These are phyloP conservation scores for Coriaria nepalensis DNA, from an alignment of 306 rosid species.

Conservation along the genomic window DNA sequence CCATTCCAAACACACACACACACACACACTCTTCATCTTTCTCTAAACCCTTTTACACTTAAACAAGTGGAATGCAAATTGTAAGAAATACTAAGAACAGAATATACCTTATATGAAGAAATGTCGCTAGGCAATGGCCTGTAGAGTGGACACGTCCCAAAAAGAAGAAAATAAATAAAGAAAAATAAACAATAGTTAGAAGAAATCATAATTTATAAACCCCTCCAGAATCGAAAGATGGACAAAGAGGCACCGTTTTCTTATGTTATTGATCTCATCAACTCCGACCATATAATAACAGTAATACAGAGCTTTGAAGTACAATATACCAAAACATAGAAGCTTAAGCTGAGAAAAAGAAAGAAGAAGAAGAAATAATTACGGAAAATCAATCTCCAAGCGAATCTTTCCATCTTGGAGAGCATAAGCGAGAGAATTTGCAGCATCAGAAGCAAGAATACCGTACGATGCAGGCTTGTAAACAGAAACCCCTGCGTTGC, in stretches of 20 bases:
- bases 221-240: too few relatives aligned
- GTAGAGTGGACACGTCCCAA: constrained; percentile 15
- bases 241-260: too few relatives aligned
- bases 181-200: constrained; percentile 9
- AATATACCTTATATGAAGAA: constrained; percentile 84
- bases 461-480: constrained; percentile 86
- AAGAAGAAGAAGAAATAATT: background rate
- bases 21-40: too few relatives aligned
- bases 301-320: too few relatives aligned
- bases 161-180: constrained; percentile 9
- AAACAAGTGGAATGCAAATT: too few relatives aligned
- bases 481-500: constrained; percentile 55
- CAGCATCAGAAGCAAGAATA: constrained; percentile 69
- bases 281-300: too few relatives aligned
- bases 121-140: constrained; percentile 83
- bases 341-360: too few relatives aligned
- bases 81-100: constrained; percentile 1
- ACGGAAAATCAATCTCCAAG: constrained; percentile 96
- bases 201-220: constrained; percentile 5
- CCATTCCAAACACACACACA: too few relatives aligned
- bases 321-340: background rate
- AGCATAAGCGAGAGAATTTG: constrained; percentile 62
- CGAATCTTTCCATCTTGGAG: constrained; percentile 57
- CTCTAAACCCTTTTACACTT: too few relatives aligned
- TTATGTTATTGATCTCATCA: too few relatives aligned